phyloP scores from a whole-genome alignment of 2,329 filamentous ascomycete genomes.

The Paracoccidioides lutzii region DNA sequence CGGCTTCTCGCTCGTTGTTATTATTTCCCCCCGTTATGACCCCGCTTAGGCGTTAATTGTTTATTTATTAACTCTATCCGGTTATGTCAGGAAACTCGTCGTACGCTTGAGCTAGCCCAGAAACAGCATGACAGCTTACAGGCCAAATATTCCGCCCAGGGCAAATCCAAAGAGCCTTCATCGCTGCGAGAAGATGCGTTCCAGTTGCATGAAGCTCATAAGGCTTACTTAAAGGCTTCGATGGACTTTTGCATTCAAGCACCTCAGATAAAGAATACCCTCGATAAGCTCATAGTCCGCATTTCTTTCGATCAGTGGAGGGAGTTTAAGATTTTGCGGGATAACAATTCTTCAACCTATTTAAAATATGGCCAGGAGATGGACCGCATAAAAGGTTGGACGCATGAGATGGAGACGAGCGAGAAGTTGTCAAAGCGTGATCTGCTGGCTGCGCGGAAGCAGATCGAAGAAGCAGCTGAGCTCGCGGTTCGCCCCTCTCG shows the following conservation, averaged over 20 bases:
- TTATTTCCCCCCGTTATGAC: neutral
- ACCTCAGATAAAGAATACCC: conserved; percentile 67
- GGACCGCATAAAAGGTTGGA: conserved; percentile 85
- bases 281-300: conserved; percentile 77
- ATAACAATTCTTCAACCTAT: conserved; percentile 49
- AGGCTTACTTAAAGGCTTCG: conserved; percentile 77
- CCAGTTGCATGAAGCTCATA: conserved; percentile 81
- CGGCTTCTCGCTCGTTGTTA: neutral
- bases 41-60: neutral
- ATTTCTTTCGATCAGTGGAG: conserved; percentile 79
- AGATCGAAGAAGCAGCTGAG: conserved; percentile 69
- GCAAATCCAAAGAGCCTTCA: conserved; percentile 87
- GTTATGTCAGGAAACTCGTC: conserved; percentile 49
- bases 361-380: conserved; percentile 64
- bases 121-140: conserved; percentile 72
- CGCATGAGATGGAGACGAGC: conserved; percentile 83
- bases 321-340: conserved; percentile 63
- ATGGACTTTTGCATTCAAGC: conserved; percentile 87
- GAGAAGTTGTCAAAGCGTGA: conserved; percentile 74
- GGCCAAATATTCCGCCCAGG: conserved; percentile 68
- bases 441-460: conserved; percentile 61
- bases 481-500: conserved; percentile 63
- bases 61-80: conserved; percentile 9
- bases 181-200: conserved; percentile 90
- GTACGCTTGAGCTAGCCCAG: conserved; percentile 64